phyloP scores from a whole-genome alignment of 805 yeast genomes.

The Metschnikowia santaceciliae region DNA sequence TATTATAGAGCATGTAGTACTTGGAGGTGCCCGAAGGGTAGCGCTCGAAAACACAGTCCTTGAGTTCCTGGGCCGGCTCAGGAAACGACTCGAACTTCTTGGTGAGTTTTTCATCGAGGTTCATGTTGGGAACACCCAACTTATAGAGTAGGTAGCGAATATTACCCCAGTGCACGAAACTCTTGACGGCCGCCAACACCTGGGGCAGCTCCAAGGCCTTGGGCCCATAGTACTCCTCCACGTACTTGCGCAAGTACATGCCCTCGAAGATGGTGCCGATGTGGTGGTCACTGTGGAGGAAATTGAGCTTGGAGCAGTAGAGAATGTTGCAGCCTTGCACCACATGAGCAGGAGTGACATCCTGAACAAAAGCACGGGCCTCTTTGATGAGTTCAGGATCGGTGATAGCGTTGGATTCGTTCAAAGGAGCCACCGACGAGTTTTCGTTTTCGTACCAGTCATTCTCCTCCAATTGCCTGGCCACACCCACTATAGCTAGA shows the following conservation, averaged over 20 bases:
- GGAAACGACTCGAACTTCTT: constrained; percentile 39
- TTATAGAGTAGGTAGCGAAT: constrained; percentile 45
- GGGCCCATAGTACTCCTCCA: constrained; percentile 37
- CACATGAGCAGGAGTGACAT: constrained; percentile 33
- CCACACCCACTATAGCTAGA: constrained; percentile 45
- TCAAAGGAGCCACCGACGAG: constrained; percentile 36
- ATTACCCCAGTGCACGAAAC: constrained; percentile 54
- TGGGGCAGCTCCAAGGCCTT: constrained; percentile 37
- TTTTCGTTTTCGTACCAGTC: constrained; percentile 48
- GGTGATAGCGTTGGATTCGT: constrained; percentile 24
- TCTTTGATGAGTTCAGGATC: constrained; percentile 10
- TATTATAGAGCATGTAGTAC: constrained; percentile 38
- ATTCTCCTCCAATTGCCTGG: constrained; percentile 45
- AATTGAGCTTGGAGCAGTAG: constrained; percentile 46
- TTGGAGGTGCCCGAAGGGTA: constrained; percentile 54
- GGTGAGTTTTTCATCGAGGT: constrained; percentile 26
- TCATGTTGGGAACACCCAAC: constrained; percentile 37
- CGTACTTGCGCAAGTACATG: constrained; percentile 34
- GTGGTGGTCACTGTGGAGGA: constrained; percentile 54
- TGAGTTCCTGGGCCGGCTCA: constrained; percentile 36
- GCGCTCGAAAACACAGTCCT: constrained; percentile 37
- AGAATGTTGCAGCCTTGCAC: constrained; percentile 40
- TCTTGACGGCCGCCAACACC: constrained; percentile 45
- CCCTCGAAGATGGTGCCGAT: constrained; percentile 50
- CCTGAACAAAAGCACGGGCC: constrained; percentile 29